These are phyloP conservation scores for Lipomyces yamanashiensis DNA, from an alignment of 805 yeast species.

Conservation along the genomic window DNA sequence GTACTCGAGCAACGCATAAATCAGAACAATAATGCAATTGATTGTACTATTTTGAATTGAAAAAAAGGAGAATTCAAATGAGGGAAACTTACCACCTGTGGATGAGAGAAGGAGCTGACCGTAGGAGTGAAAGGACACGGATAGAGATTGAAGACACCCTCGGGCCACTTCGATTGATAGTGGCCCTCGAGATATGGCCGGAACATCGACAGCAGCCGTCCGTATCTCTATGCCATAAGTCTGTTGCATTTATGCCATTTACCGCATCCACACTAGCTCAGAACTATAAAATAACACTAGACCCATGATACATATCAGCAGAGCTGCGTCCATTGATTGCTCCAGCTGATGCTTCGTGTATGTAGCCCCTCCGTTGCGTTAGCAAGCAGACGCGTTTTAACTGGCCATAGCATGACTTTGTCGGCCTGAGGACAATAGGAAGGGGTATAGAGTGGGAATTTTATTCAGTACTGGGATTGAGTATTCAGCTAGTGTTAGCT, in stretches of 20 bases:
- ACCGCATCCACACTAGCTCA: background rate
- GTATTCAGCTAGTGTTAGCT: no score
- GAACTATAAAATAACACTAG: no score
- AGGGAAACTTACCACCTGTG: background rate
- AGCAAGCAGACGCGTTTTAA: no score
- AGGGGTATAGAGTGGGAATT: no score
- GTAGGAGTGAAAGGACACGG: background rate
- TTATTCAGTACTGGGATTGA: no score
- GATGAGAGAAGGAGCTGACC: background rate
- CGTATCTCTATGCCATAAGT: conserved; percentile 3
- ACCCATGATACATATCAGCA: no score
- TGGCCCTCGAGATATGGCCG: conserved; percentile 14
- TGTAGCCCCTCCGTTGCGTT: no score
- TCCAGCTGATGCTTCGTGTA: no score
- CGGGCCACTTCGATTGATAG: conserved; percentile 22
- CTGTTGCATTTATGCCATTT: background rate
- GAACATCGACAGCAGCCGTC: conserved; percentile 4
- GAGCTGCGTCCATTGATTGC: no score
- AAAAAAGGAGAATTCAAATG: background rate
- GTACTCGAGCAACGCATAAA: background rate
- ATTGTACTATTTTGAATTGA: no score
- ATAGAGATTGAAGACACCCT: conserved; percentile 9
- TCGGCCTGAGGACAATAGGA: no score
- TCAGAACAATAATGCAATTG: background rate
- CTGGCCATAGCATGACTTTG: no score